phyloP scores from a whole-genome alignment of 2,329 filamentous ascomycete species.

The Fusarium luffae region DNA sequence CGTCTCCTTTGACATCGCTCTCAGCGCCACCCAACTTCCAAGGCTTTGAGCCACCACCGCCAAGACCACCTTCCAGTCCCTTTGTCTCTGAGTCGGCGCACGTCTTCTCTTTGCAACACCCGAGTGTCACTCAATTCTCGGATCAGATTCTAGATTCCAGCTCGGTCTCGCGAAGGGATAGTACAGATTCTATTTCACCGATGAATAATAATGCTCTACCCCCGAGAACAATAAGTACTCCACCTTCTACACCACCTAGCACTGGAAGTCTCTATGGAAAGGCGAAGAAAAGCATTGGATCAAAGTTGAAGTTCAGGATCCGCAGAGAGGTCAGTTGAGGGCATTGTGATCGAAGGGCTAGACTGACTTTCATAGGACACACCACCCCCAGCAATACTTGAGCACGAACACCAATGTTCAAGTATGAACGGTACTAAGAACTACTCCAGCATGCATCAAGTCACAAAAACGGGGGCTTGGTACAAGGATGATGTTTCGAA shows the following conservation, averaged over 20 bases:
- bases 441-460: slow-evolving; percentile 31
- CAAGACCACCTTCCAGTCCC: slow-evolving; percentile 51
- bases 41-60: slow-evolving; percentile 17
- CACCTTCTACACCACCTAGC: neutral
- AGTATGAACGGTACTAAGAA: slow-evolving; percentile 26
- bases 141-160: slow-evolving; percentile 14
- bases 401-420: slow-evolving; percentile 17
- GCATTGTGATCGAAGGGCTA: rapidly evolving
- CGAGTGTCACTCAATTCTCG: slow-evolving; percentile 21
- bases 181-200: slow-evolving; percentile 21
- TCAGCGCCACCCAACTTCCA: slow-evolving; percentile 27
- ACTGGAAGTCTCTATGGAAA: slow-evolving; percentile 30
- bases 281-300: slow-evolving; percentile 41
- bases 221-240: neutral
- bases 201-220: neutral
- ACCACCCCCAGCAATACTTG: slow-evolving; percentile 29
- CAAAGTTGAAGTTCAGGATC: slow-evolving; percentile 31
- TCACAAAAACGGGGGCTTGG: slow-evolving; percentile 43
- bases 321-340: slow-evolving; percentile 24
- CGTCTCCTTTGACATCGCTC: slow-evolving; percentile 43
- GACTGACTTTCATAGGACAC: slow-evolving; percentile 23
- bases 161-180: slow-evolving; percentile 7
- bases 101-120: slow-evolving; percentile 59
- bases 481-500: slow-evolving; percentile 49
- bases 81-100: slow-evolving; percentile 61